Evolutionary conservation across 345 rosid genomes (phyloP).

Genomic region (Citrus medica): DNA sequence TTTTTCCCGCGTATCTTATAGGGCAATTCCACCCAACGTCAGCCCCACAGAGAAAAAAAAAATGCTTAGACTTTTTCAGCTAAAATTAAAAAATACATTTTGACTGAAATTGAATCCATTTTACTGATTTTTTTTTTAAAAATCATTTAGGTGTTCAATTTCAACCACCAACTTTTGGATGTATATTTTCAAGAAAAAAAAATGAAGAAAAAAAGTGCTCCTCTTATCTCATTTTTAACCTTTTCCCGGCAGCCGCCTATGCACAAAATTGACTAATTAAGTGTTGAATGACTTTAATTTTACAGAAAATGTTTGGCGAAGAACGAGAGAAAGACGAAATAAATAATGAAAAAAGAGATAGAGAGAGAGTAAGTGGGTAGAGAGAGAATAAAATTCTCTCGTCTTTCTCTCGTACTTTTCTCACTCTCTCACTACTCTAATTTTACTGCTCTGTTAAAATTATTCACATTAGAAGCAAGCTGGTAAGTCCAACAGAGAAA

Average conservation of each 20-base stretch:
- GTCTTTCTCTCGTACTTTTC: no score
- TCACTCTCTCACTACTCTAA: no score
- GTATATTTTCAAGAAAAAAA: not conserved
- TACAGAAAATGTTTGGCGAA: no score
- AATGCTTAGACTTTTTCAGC: not conserved
- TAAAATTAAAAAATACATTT: not conserved
- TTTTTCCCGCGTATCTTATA: no score
- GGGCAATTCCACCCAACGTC: no score
- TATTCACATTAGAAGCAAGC: slow-evolving; percentile 9
- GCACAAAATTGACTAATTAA: not conserved
- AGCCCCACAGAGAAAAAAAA: no score
- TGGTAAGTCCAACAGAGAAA: not conserved
- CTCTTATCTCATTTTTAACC: not conserved
- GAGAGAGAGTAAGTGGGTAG: no score
- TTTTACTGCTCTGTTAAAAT: not conserved
- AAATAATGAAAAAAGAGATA: no score
- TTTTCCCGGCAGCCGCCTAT: not conserved
- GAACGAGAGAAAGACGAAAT: no score
- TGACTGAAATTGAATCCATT: not conserved
- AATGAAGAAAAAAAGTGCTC: no score
- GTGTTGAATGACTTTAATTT: not conserved
- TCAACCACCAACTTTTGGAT: not conserved
- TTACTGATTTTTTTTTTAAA: not conserved
- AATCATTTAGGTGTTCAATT: not conserved
- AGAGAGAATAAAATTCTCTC: no score